phyloP scores from a whole-genome alignment of 2,329 filamentous ascomycete genomes.

The Tetracladium maxilliforme region DNA sequence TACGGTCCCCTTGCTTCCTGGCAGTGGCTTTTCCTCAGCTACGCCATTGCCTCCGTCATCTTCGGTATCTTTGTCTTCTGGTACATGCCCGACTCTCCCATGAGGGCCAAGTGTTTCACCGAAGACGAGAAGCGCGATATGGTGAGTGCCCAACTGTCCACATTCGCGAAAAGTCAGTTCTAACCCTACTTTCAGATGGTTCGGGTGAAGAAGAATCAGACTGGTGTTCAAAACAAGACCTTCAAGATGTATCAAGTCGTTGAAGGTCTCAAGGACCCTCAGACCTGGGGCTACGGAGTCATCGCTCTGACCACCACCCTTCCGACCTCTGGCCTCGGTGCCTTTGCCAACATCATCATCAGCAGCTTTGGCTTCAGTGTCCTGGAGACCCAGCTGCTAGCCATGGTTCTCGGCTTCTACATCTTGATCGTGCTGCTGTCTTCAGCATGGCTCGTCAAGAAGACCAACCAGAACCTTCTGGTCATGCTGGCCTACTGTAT shows the following conservation, averaged over 20 bases:
- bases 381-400: constrained; percentile 56
- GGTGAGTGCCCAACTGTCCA: constrained; percentile 48
- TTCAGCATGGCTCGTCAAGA: constrained; percentile 54
- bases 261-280: constrained; percentile 44
- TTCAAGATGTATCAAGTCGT: constrained; percentile 33
- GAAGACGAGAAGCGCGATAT: constrained; percentile 27
- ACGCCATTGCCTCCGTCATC: constrained; percentile 25
- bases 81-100: constrained; percentile 33
- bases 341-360: constrained; percentile 64
- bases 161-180: constrained; percentile 35
- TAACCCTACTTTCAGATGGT: constrained; percentile 41
- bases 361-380: constrained; percentile 48
- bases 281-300: constrained; percentile 48
- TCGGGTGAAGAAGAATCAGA: constrained; percentile 40
- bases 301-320: constrained; percentile 60
- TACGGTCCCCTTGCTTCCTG: constrained; percentile 40
- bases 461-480: constrained; percentile 51
- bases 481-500: constrained; percentile 52
- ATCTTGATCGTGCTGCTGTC: constrained; percentile 56
- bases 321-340: constrained; percentile 57
- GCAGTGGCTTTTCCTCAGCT: constrained; percentile 40
- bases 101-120: constrained; percentile 25
- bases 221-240: constrained; percentile 33
- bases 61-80: constrained; percentile 27
- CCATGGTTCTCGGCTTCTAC: constrained; percentile 61